These are phyloP conservation scores for Diaporthe citrichinensis DNA, from an alignment of 2,329 filamentous ascomycete species.

Conservation along the genomic window DNA sequence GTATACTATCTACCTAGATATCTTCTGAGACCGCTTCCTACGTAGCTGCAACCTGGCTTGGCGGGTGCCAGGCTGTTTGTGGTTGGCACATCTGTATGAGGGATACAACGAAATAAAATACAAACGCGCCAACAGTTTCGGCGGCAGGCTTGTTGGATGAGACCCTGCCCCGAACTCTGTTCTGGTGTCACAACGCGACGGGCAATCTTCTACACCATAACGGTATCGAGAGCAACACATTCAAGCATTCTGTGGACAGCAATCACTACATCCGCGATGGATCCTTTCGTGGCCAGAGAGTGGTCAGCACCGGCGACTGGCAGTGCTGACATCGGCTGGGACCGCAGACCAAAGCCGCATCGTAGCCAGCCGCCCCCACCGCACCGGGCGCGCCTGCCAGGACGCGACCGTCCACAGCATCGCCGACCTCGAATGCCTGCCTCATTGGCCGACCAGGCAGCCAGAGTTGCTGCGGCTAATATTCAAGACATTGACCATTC, in stretches of 20 bases:
- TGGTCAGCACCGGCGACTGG: conserved; percentile 26
- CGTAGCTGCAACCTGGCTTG: background rate
- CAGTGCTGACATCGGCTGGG: conserved; percentile 34
- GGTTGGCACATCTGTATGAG: background rate
- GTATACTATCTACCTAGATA: background rate
- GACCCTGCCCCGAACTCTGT: background rate
- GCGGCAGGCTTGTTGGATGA: conserved; percentile 4
- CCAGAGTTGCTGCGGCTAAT: conserved; percentile 20
- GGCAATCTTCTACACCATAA: background rate
- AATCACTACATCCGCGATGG: background rate
- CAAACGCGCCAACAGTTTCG: background rate
- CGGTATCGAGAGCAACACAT: background rate
- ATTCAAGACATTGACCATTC: background rate
- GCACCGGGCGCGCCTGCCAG: background rate
- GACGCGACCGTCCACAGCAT: background rate
- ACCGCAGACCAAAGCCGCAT: background rate
- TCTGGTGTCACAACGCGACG: too few relatives aligned
- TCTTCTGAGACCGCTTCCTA: background rate
- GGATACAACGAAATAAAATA: background rate
- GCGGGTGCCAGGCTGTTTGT: background rate
- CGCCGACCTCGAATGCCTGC: background rate
- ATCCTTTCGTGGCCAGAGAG: conserved; percentile 30
- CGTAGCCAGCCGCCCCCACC: background rate
- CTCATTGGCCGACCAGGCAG: conserved; percentile 22
- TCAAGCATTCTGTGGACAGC: background rate